Conservation (phyloP, 352 stramenopile species). For the Globisporangium heterothallicum region DNA sequence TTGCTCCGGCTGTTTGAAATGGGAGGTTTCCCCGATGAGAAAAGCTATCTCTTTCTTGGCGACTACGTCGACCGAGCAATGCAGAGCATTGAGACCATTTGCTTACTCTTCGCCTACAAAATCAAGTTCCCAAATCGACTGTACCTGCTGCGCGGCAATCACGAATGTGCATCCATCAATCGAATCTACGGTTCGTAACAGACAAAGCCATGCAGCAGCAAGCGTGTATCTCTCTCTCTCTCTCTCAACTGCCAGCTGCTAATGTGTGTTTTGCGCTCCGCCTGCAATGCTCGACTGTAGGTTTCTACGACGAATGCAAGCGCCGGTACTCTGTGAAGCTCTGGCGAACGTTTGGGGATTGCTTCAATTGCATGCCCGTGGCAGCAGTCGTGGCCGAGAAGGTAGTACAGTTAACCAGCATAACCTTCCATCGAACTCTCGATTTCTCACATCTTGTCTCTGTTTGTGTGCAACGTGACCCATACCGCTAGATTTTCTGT, state of each 20-base stretch:
- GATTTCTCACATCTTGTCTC: neutral
- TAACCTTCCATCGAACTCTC: neutral
- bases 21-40: slow-evolving; percentile 83
- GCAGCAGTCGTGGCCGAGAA: slow-evolving; percentile 95
- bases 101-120: slow-evolving; percentile 80
- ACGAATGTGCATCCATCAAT: slow-evolving; percentile 80
- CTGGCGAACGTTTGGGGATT: slow-evolving; percentile 95
- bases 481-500: slow-evolving; percentile 90
- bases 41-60: slow-evolving; percentile 76
- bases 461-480: too few relatives aligned
- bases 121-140: slow-evolving; percentile 86
- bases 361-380: slow-evolving; percentile 98
- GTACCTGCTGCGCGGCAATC: slow-evolving; percentile 79
- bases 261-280: too few relatives aligned
- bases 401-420: slow-evolving; percentile 13
- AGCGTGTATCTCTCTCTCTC: neutral
- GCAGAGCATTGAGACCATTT: slow-evolving; percentile 83
- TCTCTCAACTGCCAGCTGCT: neutral
- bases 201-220: neutral
- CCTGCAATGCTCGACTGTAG: slow-evolving; percentile 13
- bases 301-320: slow-evolving; percentile 99
- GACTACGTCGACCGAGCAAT: slow-evolving; percentile 89
- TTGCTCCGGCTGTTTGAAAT: slow-evolving; percentile 95
- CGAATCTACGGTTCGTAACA: slow-evolving; percentile 54
- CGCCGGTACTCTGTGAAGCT: slow-evolving; percentile 90